Conservation (phyloP, 2,329 filamentous ascomycete genomes). For the Plectosphaerella plurivora region DNA sequence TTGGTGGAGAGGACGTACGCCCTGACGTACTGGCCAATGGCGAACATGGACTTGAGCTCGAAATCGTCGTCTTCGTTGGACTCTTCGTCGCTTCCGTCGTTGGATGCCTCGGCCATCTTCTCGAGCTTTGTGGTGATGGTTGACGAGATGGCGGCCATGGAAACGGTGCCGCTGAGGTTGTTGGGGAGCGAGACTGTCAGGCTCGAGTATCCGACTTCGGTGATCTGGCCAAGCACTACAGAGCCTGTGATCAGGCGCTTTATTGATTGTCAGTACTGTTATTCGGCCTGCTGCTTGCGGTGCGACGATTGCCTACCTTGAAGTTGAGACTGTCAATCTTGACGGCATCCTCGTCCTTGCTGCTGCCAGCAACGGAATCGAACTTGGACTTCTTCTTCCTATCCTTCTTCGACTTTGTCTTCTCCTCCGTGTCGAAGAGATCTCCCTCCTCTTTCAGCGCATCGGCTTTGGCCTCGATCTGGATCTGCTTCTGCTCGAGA, state of each 20-base stretch:
- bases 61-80: slow-evolving; percentile 53
- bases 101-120: slow-evolving; percentile 52
- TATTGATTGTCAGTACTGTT: slow-evolving; percentile 22
- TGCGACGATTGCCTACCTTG: slow-evolving; percentile 55
- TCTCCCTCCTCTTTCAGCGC: slow-evolving; percentile 74
- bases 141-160: slow-evolving; percentile 87
- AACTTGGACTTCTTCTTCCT: slow-evolving; percentile 42
- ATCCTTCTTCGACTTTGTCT: slow-evolving; percentile 44
- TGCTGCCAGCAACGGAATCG: slow-evolving; percentile 43
- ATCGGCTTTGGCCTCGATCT: slow-evolving; percentile 87
- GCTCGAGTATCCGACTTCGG: slow-evolving; percentile 73
- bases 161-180: slow-evolving; percentile 84
- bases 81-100: slow-evolving; percentile 49
- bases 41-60: slow-evolving; percentile 71
- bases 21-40: slow-evolving; percentile 81
- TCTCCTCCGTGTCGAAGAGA: slow-evolving; percentile 47
- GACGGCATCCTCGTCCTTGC: slow-evolving; percentile 52
- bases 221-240: slow-evolving; percentile 81
- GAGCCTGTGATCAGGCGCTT: slow-evolving; percentile 82
- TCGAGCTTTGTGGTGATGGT: slow-evolving; percentile 73
- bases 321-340: slow-evolving; percentile 85
- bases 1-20: slow-evolving; percentile 76
- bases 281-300: neutral
- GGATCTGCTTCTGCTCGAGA: slow-evolving; percentile 93
- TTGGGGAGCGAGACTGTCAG: slow-evolving; percentile 84